Base-by-base conservation (phyloP, 345 rosid species). In the Citrus maxima region DNA sequence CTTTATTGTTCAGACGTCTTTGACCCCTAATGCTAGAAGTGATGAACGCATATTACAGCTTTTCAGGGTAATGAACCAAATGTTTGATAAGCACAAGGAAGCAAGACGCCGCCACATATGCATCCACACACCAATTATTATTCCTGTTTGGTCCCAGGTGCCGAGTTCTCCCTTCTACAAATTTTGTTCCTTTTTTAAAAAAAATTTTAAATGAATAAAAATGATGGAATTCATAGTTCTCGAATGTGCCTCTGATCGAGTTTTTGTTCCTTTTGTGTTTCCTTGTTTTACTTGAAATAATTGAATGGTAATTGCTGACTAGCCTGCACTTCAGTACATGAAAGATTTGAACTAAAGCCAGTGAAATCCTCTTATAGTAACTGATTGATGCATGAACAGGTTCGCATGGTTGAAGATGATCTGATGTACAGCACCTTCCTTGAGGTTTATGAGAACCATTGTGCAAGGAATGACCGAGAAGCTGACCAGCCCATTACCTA, bases 131-230 rank as follows among this genome's bases (percentile, higher is more conserved):
- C 99, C 99, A 55, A 97, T 97, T 80, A 94, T 93, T 60, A 94
- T 97, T 88, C 99, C 98, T 77, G 99, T 97, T 81, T 97, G 98
- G 99, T 97, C 98, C 76, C 99, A 97, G 98, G 98, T 96, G 65
- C 87, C 49, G 42, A 72, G 19, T 28, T 27, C 55, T 62, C 63
- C 64, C 77, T 54, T 38, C 18, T 10, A 67, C 40, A 58, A 38
- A 18, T 24, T 49, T 30, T 18, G 5, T 76, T 69, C 22, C 30
- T 60, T 63, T 55, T 60, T 59, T 21, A 22, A 42, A 46, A 32
- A 6, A 32, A 32, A 4, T 0, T 0, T 51, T 64, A 4, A 28
- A 54, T 30, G 37, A 4, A 42, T n/a, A 30, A 30, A 37, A 16
- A 8, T 59, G 58, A 21, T 61, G 56, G 62, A 54, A 68, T 68